Evolutionary conservation across 2,329 filamentous ascomycete species (phyloP), one percentile per base, ranked within the genome.

Genomic region (Cytospora chrysosperma): DNA sequence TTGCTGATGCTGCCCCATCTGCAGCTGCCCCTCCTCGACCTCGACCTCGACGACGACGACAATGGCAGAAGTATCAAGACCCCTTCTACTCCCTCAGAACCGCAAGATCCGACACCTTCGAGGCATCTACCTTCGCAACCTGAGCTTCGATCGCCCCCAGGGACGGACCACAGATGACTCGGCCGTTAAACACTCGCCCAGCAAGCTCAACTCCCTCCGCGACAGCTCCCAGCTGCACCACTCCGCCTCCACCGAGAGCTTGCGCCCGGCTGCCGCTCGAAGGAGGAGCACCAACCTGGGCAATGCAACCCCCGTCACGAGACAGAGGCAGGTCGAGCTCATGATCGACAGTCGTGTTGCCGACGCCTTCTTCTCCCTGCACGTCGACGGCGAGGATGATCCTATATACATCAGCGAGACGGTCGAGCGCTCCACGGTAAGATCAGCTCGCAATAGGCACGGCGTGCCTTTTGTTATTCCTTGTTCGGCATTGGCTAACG

Each of bases 401-500:
- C 93, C 94, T 0, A 78, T 97, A n/a, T 97, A 97, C 74, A 85
- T 97, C 70, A 97, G 93, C 72, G 94, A 98, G 76, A 81, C 90
- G 26, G 85, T 88, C 30, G 85, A 90, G 69, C 87, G 87, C 71
- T 88, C 91, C n/a, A 93, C 92, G 76, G 82, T 85, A 76, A 26
- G 43, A 40, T n/a, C 17, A 30, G 37, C 17, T n/a, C 17, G 27
- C 27, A n/a, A n/a, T n/a, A 21, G 40, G 28, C n/a, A n/a, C 24
- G 9, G 50, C 17, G 52, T 43, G 47, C 27, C 49, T 15, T 2
- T 17, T 47, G 13, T 2, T 17, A 40, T 40, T n/a, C n/a, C n/a
- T 0, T 10, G 51, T 13, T 2, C 27, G 7, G 30, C 4, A 3
- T 12, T 17, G 19, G 26, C 21, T 47, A 47, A 47, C 43, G 13